phyloP scores from a whole-genome alignment of 441 rosid genomes.

The Codiaeum variegatum region DNA sequence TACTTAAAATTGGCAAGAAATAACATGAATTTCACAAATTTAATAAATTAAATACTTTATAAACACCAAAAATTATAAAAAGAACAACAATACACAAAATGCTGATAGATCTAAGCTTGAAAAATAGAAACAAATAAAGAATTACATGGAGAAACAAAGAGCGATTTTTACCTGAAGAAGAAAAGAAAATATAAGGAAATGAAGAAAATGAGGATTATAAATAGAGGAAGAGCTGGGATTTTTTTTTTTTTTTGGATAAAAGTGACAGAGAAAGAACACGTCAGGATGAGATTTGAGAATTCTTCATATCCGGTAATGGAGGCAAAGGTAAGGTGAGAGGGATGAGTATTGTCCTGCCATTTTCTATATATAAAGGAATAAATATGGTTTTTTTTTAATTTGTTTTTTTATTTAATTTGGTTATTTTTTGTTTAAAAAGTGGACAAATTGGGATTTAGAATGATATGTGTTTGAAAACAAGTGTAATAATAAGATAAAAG shows the following conservation, averaged over 20 bases:
- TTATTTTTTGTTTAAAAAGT: not conserved
- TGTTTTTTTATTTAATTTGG: not conserved
- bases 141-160: not conserved
- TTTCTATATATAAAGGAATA: not conserved
- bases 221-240: not conserved
- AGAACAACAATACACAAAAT: not conserved
- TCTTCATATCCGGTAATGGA: not conserved
- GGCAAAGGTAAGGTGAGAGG: not conserved
- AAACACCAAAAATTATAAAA: not conserved
- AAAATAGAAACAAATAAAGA: not conserved
- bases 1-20: not conserved
- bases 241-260: conserved; percentile 21
- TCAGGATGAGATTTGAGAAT: conserved; percentile 26
- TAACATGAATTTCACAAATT: not conserved
- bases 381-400: not conserved
- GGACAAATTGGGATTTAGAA: not conserved
- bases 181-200: not conserved
- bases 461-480: not conserved
- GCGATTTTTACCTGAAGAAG: conserved; percentile 20
- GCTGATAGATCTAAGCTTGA: conserved; percentile 11
- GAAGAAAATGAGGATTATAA: conserved; percentile 20
- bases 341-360: not conserved
- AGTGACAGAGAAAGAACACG: conserved; percentile 42
- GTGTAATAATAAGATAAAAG: not conserved
- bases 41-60: not conserved